Evolutionary conservation across 179 eudicot species (phyloP), one percentile per base, ranked within the genome.

Genomic region (Camellia oleifera): DNA sequence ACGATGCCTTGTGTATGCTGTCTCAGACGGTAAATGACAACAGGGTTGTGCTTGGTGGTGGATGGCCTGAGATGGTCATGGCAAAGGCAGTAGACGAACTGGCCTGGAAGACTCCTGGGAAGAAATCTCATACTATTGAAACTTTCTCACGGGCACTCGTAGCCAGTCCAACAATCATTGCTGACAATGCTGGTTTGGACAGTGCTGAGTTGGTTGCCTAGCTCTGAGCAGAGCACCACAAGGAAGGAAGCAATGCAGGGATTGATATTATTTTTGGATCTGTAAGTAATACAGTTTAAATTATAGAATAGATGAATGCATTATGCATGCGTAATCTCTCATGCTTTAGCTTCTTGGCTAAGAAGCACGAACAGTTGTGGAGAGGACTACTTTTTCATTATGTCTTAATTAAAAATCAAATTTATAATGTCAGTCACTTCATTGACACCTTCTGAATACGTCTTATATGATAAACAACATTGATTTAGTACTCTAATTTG

Each of bases 41-140:
- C 81, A 86, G 99, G 88, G 99, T 96, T 81, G 79, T 96, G 85
- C 87, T 90, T 53, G 99, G 99, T 42, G 99, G 99, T 82, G 99
- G 99, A 74, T 95, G 98, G 99, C 99, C 99, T 58, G 99, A 95
- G 86, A 94, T 95, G 98, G 91, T 94, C 74, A 95, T 94, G 99
- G 90, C 93, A 9, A 95, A 92, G 89, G 97, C 92, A 76, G 93
- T 96, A 9, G 99, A 96, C 88, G 99, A 94, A 65, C 86, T 96
- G 77, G 99, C 99, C 54, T 75, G 93, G 32, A 94, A 88, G 88
- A 96, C 99, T 42, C 99, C 99, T 20, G 99, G 99, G 73, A 96
- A 96, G 83, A 94, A 85, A 80, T 96, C 99, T 81, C 99, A 92
- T 84, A 98, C 99, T 32, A 96, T 96, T 73, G 99, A 96, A 76